These are phyloP conservation scores for Polyporus tsugae DNA, from an alignment of 1,284 basidiomycete species.

Conservation along the genomic window DNA sequence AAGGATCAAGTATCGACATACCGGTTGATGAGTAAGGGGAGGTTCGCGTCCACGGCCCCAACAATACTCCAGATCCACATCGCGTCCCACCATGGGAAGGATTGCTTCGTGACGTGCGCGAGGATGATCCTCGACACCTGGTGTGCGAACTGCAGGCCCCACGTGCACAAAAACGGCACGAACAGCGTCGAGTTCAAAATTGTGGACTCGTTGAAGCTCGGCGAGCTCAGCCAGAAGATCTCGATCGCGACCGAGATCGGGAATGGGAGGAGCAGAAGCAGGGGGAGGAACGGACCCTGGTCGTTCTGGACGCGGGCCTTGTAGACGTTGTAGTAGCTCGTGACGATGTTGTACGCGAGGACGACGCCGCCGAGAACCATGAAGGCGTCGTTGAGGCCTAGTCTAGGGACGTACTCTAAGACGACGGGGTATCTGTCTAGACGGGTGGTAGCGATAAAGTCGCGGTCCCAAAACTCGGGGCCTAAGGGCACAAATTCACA, in stretches of 20 bases:
- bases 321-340: conserved; percentile 82
- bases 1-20: conserved; percentile 49
- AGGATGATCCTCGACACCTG: conserved; percentile 93
- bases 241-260: conserved; percentile 75
- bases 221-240: conserved; percentile 81
- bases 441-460: conserved; percentile 67
- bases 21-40: conserved; percentile 73
- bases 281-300: conserved; percentile 59
- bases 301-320: conserved; percentile 49
- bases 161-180: conserved; percentile 88
- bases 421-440: conserved; percentile 63
- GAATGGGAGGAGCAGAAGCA: conserved; percentile 86
- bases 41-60: conserved; percentile 86
- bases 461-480: conserved; percentile 86
- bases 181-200: conserved; percentile 76
- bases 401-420: conserved; percentile 60
- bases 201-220: conserved; percentile 60
- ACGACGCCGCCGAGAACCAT: conserved; percentile 85
- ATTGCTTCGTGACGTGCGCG: conserved; percentile 87
- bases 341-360: conserved; percentile 49
- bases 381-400: conserved; percentile 88
- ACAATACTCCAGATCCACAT: conserved; percentile 87
- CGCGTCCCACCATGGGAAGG: conserved; percentile 90
- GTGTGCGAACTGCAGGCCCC: conserved; percentile 89
- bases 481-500: conserved; percentile 50